phyloP scores from a whole-genome alignment of 2,329 filamentous ascomycete species.

The Fusarium nelsonii region DNA sequence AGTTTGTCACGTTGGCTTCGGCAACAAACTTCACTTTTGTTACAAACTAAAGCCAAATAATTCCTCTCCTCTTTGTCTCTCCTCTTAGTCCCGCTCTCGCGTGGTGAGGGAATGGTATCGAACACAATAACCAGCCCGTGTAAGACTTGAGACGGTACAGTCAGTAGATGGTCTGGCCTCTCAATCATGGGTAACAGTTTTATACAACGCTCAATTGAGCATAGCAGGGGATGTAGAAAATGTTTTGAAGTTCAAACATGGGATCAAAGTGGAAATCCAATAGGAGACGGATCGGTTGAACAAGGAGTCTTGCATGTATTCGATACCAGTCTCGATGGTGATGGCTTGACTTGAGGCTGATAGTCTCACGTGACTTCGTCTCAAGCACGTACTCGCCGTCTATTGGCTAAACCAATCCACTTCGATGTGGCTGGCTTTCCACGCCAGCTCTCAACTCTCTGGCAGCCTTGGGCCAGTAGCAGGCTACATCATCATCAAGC shows the following conservation, averaged over 20 bases:
- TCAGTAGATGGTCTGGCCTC: constrained; percentile 27
- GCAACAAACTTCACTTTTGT: background rate
- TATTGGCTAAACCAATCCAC: constrained; percentile 34
- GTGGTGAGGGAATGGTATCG: background rate
- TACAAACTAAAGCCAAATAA: background rate
- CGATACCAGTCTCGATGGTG: background rate
- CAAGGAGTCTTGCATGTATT: background rate
- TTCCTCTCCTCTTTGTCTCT: background rate
- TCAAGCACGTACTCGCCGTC: background rate
- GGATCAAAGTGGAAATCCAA: too few relatives aligned
- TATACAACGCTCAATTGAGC: constrained; percentile 10
- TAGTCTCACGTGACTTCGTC: constrained; percentile 24
- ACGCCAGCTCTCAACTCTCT: constrained; percentile 42
- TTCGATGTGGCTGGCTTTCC: constrained; percentile 35
- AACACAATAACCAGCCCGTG: constrained; percentile 6
- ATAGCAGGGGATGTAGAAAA: background rate
- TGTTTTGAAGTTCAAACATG: background rate
- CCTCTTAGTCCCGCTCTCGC: background rate
- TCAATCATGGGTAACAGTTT: constrained; percentile 17
- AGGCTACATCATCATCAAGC: constrained; percentile 50
- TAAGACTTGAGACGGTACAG: background rate
- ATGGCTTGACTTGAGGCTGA: background rate
- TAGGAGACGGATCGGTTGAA: too few relatives aligned
- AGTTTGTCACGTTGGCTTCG: background rate
- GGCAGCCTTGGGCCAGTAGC: constrained; percentile 41